Evolutionary conservation across 148 eudicot genomes (phyloP).

Genomic region (Euryodendron excelsum): DNA sequence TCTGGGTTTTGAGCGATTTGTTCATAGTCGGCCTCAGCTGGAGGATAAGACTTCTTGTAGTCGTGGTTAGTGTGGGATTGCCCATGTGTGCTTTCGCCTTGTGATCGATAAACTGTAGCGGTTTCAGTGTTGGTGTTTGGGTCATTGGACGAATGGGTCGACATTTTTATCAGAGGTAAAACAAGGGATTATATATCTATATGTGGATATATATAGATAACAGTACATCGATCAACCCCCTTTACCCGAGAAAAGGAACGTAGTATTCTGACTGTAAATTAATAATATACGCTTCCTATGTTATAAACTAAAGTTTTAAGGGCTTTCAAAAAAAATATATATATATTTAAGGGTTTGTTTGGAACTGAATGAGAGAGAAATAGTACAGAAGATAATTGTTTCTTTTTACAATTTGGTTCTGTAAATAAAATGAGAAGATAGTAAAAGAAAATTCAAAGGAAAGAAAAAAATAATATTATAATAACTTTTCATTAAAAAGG

Average conservation of each 20-base stretch:
- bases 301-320: too few species aligned
- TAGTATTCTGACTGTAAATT: too few species aligned
- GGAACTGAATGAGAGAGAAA: too few species aligned
- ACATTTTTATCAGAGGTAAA: constrained; percentile 19
- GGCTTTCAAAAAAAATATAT: too few species aligned
- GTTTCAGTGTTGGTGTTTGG: neutral
- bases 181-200: neutral
- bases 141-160: constrained; percentile 6
- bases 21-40: constrained; percentile 35
- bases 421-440: too few species aligned
- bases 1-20: constrained; percentile 34
- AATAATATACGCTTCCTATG: too few species aligned
- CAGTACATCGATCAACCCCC: neutral
- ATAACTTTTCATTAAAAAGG: too few species aligned
- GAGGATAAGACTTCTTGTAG: constrained; percentile 19
- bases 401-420: too few species aligned
- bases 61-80: constrained; percentile 4
- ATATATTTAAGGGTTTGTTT: too few species aligned
- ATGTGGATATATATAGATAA: neutral
- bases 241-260: neutral
- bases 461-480: too few species aligned
- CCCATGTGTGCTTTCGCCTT: neutral
- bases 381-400: too few species aligned
- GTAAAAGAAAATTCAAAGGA: too few species aligned
- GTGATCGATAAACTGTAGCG: constrained; percentile 3